Conservation (phyloP, 2,329 filamentous ascomycete species). For the Nakataea oryzae region DNA sequence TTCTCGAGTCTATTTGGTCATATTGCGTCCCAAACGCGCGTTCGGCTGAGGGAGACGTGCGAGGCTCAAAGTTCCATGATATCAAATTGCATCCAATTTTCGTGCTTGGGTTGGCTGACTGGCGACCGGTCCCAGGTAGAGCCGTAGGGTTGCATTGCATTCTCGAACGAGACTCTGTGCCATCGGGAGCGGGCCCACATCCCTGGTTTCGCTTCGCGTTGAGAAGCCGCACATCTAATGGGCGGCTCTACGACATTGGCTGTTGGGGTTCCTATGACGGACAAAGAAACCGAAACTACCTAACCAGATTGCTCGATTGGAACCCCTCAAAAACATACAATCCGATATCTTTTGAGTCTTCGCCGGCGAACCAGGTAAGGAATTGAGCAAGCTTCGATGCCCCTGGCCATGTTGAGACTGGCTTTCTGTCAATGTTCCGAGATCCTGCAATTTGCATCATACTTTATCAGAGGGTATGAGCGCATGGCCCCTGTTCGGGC, state of each 20-base stretch:
- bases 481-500: background rate
- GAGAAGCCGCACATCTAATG: background rate
- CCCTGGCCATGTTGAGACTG: too few species aligned
- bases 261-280: background rate
- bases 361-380: background rate
- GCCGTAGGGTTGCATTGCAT: background rate
- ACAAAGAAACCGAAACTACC: background rate
- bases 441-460: background rate
- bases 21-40: background rate
- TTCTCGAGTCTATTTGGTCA: background rate
- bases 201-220: background rate
- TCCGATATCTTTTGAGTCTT: background rate
- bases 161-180: background rate
- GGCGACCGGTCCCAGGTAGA: background rate
- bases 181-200: background rate
- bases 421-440: too few species aligned
- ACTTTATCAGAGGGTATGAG: background rate
- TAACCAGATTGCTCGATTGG: background rate
- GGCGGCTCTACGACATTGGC: background rate
- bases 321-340: background rate
- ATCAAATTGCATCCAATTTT: background rate
- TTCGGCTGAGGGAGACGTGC: too few species aligned
- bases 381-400: background rate
- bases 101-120: too few species aligned
- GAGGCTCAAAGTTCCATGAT: background rate